phyloP scores from a whole-genome alignment of 345 rosid species.

The Passiflora organensis region DNA sequence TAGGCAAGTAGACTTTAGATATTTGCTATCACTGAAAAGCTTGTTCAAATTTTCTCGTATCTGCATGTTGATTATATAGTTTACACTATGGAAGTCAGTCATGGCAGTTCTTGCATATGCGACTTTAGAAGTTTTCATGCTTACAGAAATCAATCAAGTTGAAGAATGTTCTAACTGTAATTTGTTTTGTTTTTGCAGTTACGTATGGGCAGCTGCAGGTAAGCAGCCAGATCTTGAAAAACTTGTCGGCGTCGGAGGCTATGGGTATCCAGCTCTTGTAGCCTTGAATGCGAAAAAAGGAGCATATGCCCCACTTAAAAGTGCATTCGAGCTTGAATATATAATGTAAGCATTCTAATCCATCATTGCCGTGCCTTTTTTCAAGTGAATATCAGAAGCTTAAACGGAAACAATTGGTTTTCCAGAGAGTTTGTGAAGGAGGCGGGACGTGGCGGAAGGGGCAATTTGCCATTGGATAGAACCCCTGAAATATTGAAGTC shows the following conservation, averaged over 20 bases:
- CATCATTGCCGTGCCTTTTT: neutral
- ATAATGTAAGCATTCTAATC: constrained; percentile 50
- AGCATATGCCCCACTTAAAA: constrained; percentile 89
- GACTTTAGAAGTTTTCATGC: neutral
- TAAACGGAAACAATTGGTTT: constrained; percentile 7
- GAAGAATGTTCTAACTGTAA: neutral
- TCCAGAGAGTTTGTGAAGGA: constrained; percentile 87
- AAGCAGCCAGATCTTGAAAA: constrained; percentile 89
- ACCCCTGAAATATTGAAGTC: constrained; percentile 46
- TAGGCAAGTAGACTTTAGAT: constrained; percentile 74
- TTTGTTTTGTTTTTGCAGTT: constrained; percentile 41
- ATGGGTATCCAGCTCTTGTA: constrained; percentile 94
- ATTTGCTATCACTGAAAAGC: neutral
- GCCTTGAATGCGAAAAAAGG: constrained; percentile 93
- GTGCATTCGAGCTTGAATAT: constrained; percentile 87
- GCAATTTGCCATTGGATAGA: constrained; percentile 70
- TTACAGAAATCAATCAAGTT: neutral
- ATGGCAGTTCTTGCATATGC: too few species aligned
- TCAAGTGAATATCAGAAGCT: constrained; percentile 4
- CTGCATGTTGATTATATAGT: too few species aligned
- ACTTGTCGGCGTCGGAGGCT: constrained; percentile 84
- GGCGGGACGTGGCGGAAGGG: constrained; percentile 87
- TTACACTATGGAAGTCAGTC: too few species aligned
- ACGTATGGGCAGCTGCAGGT: constrained; percentile 89
- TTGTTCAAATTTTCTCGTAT: neutral